Base-by-base conservation (phyloP, 495 filamentous ascomycete species). In the Lophiostoma macrostomum region DNA sequence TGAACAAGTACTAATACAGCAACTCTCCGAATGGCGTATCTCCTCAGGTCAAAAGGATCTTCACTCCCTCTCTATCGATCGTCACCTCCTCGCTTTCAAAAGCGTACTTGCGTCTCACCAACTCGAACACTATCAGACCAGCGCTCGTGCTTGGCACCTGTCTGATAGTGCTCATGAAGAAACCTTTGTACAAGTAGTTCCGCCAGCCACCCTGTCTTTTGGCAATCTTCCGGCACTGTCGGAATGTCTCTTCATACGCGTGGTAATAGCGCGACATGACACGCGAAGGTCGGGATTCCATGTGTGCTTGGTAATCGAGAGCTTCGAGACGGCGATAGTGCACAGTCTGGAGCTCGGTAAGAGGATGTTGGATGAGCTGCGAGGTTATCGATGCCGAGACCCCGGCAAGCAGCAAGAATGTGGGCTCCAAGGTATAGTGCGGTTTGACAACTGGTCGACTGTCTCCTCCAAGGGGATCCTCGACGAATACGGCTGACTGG, bases 61-160 rank as follows among this genome's bases (percentile, higher is more conserved):
- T 81, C 58, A 86, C 88, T 20, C 86, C 84, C 56, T 89, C 86
- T 59, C 78, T 77, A 49, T 74, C 61, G 38, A 85, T 83, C 44
- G 74, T 74, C 5, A 79, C 82, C 55, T 82, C 83, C 43, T 90
- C 85, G 12, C 76, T 78, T 4, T 81, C 72, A 47, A 71, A 75
- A 6, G 85, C 85, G 69, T 90, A 94, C 67, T 86, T 86, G 45
- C 90, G 77, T 56, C 90, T 75, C 18, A 95, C 82, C 28, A 96
- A 55, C 67, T 96, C 90, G 65, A 96, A 96, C 38, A 93, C 89
- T 54, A 96, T 85, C 47, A 96, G 66, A 0, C 89, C 90, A 1
- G 90, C 90, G 60, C 86, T 90, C 3, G 90, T 94, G 65, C 87
- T 90, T 13, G 90, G 90, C 30, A 95, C 84, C 69, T 93, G 88